These are phyloP conservation scores for Trichoderma koningii DNA, from an alignment of 2,329 filamentous ascomycete genomes.

Conservation along the genomic window DNA sequence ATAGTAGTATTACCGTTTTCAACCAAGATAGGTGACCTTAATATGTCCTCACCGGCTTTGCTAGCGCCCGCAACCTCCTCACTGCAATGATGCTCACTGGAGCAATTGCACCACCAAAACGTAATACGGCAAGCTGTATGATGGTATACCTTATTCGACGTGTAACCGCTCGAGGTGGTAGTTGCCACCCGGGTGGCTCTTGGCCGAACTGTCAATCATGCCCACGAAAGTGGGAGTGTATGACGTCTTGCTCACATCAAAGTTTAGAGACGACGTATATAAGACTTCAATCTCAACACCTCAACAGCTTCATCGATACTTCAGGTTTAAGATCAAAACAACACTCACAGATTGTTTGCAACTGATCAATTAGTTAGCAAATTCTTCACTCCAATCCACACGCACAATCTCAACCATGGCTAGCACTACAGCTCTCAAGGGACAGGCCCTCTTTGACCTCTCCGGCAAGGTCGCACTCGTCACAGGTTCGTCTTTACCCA, in stretches of 20 bases:
- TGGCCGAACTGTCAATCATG: neutral
- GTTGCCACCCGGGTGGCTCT: neutral
- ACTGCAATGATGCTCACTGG: neutral
- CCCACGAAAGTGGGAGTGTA: too few species aligned
- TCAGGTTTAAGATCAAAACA: neutral
- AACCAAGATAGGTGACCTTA: too few species aligned
- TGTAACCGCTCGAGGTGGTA: neutral
- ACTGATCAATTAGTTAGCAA: too few species aligned
- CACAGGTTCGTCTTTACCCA: slow-evolving; percentile 40
- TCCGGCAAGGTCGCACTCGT: slow-evolving; percentile 49
- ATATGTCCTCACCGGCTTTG: too few species aligned
- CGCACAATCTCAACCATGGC: neutral
- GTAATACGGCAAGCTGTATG: neutral
- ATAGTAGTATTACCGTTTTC: too few species aligned
- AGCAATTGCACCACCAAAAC: neutral
- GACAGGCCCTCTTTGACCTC: slow-evolving; percentile 46
- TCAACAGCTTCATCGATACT: neutral
- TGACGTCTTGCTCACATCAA: too few species aligned
- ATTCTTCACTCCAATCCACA: neutral
- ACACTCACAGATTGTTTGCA: neutral
- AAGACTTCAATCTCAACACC: too few species aligned
- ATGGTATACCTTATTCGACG: neutral
- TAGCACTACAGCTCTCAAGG: slow-evolving; percentile 30
- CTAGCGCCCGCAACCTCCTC: too few species aligned
- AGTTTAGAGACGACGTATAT: too few species aligned